Conservation (phyloP, 139 green algal species). For the Monoraphidium neglectum region DNA sequence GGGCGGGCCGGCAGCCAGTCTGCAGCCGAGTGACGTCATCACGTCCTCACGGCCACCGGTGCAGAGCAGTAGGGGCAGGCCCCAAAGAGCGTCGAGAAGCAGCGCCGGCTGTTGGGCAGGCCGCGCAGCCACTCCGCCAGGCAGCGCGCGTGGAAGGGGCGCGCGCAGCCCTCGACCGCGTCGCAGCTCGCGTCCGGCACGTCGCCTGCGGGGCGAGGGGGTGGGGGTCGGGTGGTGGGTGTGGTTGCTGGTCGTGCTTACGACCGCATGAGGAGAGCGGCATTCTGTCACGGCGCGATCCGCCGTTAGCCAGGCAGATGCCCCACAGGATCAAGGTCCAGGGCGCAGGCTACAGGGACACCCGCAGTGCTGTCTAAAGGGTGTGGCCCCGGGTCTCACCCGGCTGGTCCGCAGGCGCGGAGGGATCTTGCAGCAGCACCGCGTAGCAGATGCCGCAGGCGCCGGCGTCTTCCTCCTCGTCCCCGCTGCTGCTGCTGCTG, state of each 20-base stretch:
- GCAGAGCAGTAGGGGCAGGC: constrained; percentile 53
- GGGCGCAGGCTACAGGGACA: not conserved
- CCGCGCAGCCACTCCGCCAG: constrained; percentile 40
- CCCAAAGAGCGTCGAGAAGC: constrained; percentile 55
- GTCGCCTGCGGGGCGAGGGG: not conserved
- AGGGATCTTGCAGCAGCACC: constrained; percentile 11
- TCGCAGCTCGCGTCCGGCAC: constrained; percentile 27
- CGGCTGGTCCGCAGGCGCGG: constrained; percentile 12
- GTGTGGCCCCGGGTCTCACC: no score
- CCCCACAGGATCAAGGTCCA: not conserved
- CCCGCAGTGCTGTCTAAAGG: no score
- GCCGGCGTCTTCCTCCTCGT: not conserved
- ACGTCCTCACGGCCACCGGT: constrained; percentile 33
- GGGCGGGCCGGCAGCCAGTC: no score
- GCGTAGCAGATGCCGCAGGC: constrained; percentile 26
- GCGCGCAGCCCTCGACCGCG: constrained; percentile 7
- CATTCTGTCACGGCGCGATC: no score
- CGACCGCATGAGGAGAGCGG: not conserved
- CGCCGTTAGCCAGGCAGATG: no score
- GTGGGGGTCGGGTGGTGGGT: not conserved
- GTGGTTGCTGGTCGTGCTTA: not conserved
- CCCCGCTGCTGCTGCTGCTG: not conserved
- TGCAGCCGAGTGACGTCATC: no score
- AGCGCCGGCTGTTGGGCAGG: constrained; percentile 34
- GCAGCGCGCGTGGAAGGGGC: constrained; percentile 31